Percentiles rank a stretch among this genome's conserved stretches.
Evolutionary conservation across 2,329 filamentous ascomycete species (phyloP).

Genomic region (Calonectria leucothoes): DNA sequence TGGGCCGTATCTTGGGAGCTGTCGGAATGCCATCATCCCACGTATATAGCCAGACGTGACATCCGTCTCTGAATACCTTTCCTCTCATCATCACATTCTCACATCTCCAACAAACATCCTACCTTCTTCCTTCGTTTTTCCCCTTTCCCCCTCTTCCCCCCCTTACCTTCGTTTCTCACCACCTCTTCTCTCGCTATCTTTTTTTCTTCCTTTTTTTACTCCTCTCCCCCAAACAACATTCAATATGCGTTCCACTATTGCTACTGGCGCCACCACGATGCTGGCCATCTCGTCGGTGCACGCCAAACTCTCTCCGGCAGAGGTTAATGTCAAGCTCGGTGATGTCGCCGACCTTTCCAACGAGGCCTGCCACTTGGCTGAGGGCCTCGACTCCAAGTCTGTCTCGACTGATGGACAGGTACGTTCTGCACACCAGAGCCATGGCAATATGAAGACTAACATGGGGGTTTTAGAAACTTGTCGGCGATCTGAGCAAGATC

Average conservation of each 20-base stretch:
- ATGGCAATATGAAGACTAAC: not conserved
- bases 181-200: not conserved
- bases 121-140: not conserved
- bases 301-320: slow-evolving; percentile 4
- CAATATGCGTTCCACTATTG: slow-evolving; percentile 7
- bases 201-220: not conserved
- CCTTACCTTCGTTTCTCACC: not conserved
- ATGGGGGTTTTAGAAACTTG: not conserved
- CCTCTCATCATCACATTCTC: not conserved
- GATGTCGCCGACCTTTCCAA: not conserved
- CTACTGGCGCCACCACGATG: not conserved
- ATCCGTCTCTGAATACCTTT: not conserved
- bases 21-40: not conserved
- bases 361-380: not conserved
- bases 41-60: not conserved
- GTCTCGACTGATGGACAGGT: not conserved
- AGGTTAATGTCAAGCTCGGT: slow-evolving; percentile 7
- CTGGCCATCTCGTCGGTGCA: slow-evolving; percentile 7
- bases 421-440: not conserved
- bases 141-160: not conserved
- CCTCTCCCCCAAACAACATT: not conserved
- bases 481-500: not conserved
- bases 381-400: not conserved
- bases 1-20: not conserved
- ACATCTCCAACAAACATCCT: not conserved